phyloP scores from a whole-genome alignment of 495 filamentous ascomycete genomes.

The Cercophora scortea region DNA sequence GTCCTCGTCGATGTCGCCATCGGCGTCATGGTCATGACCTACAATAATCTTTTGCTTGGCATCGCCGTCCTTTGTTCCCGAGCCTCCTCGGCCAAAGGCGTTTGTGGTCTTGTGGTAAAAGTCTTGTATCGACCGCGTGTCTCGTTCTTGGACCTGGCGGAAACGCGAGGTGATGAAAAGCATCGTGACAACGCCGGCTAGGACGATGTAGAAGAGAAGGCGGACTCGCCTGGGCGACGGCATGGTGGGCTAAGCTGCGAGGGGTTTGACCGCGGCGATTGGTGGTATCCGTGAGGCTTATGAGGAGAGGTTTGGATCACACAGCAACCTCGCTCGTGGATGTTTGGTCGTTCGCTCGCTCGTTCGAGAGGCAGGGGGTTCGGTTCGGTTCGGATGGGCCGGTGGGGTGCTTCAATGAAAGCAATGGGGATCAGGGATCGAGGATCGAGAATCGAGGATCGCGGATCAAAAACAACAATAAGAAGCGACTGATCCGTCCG shows the following conservation, averaged over 20 bases:
- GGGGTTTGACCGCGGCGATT: too few species aligned
- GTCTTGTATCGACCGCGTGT: conserved; percentile 32
- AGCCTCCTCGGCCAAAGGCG: conserved; percentile 32
- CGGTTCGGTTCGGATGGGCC: too few species aligned
- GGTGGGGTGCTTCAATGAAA: too few species aligned
- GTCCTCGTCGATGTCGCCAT: conserved; percentile 39
- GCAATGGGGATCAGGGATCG: too few species aligned
- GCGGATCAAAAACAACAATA: too few species aligned
- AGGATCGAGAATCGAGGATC: too few species aligned
- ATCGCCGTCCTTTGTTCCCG: conserved; percentile 1
- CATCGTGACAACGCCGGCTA: conserved; percentile 49
- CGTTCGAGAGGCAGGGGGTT: too few species aligned
- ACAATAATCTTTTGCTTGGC: conserved; percentile 23
- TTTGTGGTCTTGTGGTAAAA: conserved; percentile 51
- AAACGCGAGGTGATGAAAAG: conserved; percentile 53
- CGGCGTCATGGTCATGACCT: conserved; percentile 31
- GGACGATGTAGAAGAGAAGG: conserved; percentile 46
- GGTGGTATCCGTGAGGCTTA: too few species aligned
- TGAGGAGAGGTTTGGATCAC: too few species aligned
- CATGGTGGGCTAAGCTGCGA: conserved; percentile 40
- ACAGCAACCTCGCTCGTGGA: too few species aligned
- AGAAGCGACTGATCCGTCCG: too few species aligned
- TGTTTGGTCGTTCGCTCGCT: too few species aligned
- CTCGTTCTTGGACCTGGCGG: conserved; percentile 25
- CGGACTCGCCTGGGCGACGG: conserved; percentile 62